Evolutionary conservation across 805 yeast species (phyloP).

Genomic region (Priceomyces carsonii): DNA sequence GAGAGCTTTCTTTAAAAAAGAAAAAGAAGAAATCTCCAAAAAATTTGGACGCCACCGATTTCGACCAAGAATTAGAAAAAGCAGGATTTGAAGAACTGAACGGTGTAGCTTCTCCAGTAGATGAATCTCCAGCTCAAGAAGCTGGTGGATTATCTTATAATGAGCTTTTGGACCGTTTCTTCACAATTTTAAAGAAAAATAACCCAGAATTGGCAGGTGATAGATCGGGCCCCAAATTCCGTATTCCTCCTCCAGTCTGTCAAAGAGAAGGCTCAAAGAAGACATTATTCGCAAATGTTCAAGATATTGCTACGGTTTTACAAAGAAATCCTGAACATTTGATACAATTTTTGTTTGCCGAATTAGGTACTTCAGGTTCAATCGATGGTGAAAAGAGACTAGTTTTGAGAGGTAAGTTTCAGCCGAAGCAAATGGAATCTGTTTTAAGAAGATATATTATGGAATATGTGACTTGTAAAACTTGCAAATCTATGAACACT

Average conservation of each 20-base stretch:
- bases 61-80: conserved; percentile 84
- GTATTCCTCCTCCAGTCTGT: conserved; percentile 97
- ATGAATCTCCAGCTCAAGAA: conserved; percentile 28
- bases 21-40: conserved; percentile 76
- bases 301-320: conserved; percentile 88
- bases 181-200: conserved; percentile 80
- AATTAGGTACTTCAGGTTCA: conserved; percentile 98
- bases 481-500: conserved; percentile 97
- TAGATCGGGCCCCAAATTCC: conserved; percentile 85
- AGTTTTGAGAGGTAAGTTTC: conserved; percentile 97
- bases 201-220: conserved; percentile 99
- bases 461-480: conserved; percentile 98
- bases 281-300: conserved; percentile 94
- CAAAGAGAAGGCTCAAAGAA: conserved; percentile 97
- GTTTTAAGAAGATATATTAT: conserved; percentile 94
- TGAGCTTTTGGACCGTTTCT: conserved; percentile 79
- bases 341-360: conserved; percentile 95
- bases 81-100: conserved; percentile 72
- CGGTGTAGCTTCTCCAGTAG: conserved; percentile 24
- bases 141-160: conserved; percentile 69
- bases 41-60: conserved; percentile 66
- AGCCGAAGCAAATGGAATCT: conserved; percentile 95
- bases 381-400: conserved; percentile 97
- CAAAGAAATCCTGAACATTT: conserved; percentile 97
- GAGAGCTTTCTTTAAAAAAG: conserved; percentile 54